Base-by-base conservation (phyloP, 257 asterid genomes). In the Solanum pinnatisectum region DNA sequence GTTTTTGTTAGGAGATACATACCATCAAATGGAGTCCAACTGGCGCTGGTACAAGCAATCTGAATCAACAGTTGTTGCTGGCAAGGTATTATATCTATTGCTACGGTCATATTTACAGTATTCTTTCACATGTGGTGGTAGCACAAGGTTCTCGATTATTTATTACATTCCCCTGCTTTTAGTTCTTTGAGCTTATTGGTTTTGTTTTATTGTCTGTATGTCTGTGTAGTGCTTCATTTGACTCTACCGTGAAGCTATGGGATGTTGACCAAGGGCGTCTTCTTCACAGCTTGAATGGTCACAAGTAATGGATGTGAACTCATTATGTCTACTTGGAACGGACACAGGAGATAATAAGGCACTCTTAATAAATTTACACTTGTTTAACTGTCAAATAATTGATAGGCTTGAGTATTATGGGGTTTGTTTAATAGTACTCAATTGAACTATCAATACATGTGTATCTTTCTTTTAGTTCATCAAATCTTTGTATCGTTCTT, bases 21-120 rank as follows among this genome's bases (percentile, higher is more conserved):
- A 95, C 99, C 1, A 94, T 97, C 87, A 91, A 96, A 92, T 97
- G 98, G 99, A 97, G 99, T 92, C 99, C 99, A 63, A 93, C 98
- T 30, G 99, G 98, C 25, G 90, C 95, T 32, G 96, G 98, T 83
- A 91, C 99, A 88, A 93, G 88, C 94, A 94, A 97, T 88, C 98
- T 98, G 25, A 97, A 93, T 91, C 92, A 90, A 86, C 93, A 93
- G 85, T 88, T 94, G 90, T 88, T 97, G 91, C 91, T 96, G 89
- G 99, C 98, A 73, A 97, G 99, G 99, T 97, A 39, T 15, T 16
- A 27, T 79, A 25, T 46, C 40, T 79, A 79, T 79, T 16, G 40
- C 27, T 79, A 79, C 37, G 1, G 67, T 42, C 40, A 44, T 44
- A 37, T 79, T 44, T 44, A 79, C 40, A 15, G 23, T 27, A 14